Percentiles rank a stretch among this genome's conserved stretches.
These are phyloP conservation scores for Phialocephala subalpina DNA, from an alignment of 2,329 filamentous ascomycete species.

Conservation along the genomic window DNA sequence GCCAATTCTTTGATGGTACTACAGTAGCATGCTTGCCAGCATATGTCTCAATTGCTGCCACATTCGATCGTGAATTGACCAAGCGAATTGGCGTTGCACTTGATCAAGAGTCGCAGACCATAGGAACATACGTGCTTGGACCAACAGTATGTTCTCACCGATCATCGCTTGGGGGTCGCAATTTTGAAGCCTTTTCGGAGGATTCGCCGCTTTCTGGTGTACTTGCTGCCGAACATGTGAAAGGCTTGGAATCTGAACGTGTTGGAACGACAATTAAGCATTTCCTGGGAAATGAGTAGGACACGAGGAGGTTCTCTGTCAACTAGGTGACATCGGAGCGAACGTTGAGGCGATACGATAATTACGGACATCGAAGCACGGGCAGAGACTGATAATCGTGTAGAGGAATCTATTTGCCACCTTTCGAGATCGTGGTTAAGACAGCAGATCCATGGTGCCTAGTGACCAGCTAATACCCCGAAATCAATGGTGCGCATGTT, in stretches of 20 bases:
- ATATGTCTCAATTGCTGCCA: not conserved
- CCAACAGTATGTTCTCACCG: conserved; percentile 36
- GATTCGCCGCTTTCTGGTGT: conserved; percentile 43
- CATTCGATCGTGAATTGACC: conserved; percentile 29
- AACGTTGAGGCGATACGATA: conserved; percentile 31
- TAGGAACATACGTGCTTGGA: conserved; percentile 41
- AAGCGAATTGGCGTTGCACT: conserved; percentile 39
- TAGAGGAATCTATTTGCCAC: conserved; percentile 41
- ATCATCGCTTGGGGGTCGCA: conserved; percentile 43
- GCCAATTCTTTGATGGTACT: not conserved
- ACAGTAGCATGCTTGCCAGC: not conserved
- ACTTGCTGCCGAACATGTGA: conserved; percentile 40
- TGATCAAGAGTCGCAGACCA: conserved; percentile 40
- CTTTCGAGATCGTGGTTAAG: conserved; percentile 44
- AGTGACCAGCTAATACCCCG: conserved; percentile 45
- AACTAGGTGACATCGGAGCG: conserved; percentile 40
- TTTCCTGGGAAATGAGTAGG: conserved; percentile 43
- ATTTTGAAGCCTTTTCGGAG: conserved; percentile 45
- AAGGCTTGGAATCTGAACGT: conserved; percentile 39
- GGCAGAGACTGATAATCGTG: not conserved
- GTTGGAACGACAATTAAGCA: conserved; percentile 44
- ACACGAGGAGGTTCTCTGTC: conserved; percentile 30
- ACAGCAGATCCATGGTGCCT: conserved; percentile 41
- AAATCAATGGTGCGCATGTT: conserved; percentile 41
- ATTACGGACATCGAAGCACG: not conserved